These are phyloP conservation scores for Tylopilus balloui DNA, from an alignment of 768 basidiomycete genomes.

Conservation along the genomic window DNA sequence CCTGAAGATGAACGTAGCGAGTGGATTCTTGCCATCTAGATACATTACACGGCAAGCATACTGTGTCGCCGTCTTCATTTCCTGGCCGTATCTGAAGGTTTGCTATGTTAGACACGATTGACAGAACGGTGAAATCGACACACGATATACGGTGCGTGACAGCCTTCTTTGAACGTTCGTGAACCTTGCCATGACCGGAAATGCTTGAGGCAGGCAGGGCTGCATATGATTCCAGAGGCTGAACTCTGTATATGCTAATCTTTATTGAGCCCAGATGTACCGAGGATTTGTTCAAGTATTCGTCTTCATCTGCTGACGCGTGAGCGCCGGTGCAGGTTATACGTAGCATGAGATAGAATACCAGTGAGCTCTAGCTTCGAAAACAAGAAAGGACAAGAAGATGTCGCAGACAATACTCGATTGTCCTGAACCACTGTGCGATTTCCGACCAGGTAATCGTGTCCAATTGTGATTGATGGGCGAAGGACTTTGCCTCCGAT, in stretches of 20 bases:
- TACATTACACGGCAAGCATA: neutral
- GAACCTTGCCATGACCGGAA: slow-evolving; percentile 17
- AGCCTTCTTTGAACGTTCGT: slow-evolving; percentile 31
- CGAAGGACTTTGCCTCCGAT: slow-evolving; percentile 5
- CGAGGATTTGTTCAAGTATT: slow-evolving; percentile 15
- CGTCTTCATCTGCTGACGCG: slow-evolving; percentile 24
- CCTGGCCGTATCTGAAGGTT: slow-evolving; percentile 22
- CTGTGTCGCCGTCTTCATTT: neutral
- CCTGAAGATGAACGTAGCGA: slow-evolving; percentile 28
- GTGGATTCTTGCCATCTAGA: slow-evolving; percentile 16
- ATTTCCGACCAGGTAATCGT: neutral
- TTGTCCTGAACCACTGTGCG: slow-evolving; percentile 7
- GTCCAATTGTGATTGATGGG: neutral
- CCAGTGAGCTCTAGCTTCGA: slow-evolving; percentile 28
- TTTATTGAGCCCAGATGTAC: slow-evolving; percentile 21
- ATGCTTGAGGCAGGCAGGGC: rapidly evolving
- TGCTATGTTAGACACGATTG: neutral
- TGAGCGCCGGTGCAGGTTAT: slow-evolving; percentile 4
- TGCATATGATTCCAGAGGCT: neutral
- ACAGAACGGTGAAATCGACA: slow-evolving; percentile 2
- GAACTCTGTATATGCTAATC: slow-evolving; percentile 8
- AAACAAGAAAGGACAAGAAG: slow-evolving; percentile 22
- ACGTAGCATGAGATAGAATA: slow-evolving; percentile 6
- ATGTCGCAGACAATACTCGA: slow-evolving; percentile 11
- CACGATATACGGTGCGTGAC: slow-evolving; percentile 28